Conservation (phyloP, 768 basidiomycete species). For the Suillus americanus region DNA sequence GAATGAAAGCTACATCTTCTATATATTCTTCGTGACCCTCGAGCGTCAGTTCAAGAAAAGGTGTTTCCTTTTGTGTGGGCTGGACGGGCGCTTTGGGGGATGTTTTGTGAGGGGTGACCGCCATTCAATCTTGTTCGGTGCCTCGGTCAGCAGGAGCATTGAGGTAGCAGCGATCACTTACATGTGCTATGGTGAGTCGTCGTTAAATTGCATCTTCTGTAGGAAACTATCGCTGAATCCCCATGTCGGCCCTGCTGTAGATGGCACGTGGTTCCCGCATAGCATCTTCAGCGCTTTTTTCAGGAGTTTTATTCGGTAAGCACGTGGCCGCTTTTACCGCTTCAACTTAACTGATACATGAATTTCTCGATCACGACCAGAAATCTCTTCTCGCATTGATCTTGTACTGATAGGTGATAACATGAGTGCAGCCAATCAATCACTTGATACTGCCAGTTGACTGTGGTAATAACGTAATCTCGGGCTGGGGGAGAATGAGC, state of each 20-base stretch:
- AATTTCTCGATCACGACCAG: no score
- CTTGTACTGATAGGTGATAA: no score
- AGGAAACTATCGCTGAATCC: neutral
- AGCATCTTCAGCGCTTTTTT: neutral
- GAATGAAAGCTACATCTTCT: neutral
- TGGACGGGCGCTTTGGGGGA: neutral
- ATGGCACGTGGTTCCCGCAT: neutral
- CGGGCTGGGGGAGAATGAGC: no score
- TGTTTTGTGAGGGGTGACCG: neutral
- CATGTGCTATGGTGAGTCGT: neutral
- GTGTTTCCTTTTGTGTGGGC: neutral
- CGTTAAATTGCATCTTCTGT: neutral
- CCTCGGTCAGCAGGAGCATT: neutral
- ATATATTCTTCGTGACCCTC: neutral
- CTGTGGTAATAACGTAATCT: no score
- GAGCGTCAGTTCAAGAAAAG: neutral
- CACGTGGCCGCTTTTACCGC: no score
- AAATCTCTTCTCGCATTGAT: no score
- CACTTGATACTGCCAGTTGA: no score
- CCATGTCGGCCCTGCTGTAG: neutral
- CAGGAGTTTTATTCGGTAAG: neutral
- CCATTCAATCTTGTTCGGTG: neutral
- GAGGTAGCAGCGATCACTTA: neutral
- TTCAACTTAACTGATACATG: no score
- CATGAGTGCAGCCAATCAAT: no score